These are phyloP conservation scores for Magnaporthales sp. DNA, from an alignment of 2,329 filamentous ascomycete species.

Conservation along the genomic window DNA sequence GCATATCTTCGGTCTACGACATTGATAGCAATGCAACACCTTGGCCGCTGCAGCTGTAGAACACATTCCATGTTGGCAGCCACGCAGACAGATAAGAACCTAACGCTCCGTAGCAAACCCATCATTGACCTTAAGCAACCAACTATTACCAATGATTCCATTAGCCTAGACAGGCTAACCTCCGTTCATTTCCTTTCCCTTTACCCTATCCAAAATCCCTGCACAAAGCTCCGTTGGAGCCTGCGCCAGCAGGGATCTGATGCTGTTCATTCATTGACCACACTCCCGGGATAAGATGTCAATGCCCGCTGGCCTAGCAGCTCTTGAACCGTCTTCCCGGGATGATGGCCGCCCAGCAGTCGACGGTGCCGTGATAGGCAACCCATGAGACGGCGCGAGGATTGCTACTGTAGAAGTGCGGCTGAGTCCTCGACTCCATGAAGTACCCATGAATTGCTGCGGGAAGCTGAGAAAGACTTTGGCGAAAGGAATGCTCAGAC, in stretches of 20 bases:
- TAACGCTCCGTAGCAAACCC: neutral
- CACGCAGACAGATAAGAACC: neutral
- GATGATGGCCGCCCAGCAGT: neutral
- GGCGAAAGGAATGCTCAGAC: constrained; percentile 69
- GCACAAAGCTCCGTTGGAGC: neutral
- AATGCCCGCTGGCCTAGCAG: no score
- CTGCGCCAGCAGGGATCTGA: neutral
- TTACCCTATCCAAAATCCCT: neutral
- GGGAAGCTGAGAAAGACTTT: constrained; percentile 53
- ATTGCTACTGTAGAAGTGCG: neutral
- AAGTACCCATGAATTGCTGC: neutral
- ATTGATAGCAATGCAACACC: neutral
- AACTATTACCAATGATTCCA: neutral
- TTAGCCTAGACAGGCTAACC: neutral
- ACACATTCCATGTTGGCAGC: neutral
- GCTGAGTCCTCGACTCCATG: neutral
- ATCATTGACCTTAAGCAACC: neutral
- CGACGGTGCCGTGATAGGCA: neutral
- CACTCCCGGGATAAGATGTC: neutral
- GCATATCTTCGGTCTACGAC: neutral
- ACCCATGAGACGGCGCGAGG: neutral
- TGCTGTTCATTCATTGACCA: no score
- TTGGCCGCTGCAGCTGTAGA: neutral
- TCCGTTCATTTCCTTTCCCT: neutral
- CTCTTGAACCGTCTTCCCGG: neutral